Evolutionary conservation across 345 rosid species (phyloP).

Genomic region (Durio zibethinus): DNA sequence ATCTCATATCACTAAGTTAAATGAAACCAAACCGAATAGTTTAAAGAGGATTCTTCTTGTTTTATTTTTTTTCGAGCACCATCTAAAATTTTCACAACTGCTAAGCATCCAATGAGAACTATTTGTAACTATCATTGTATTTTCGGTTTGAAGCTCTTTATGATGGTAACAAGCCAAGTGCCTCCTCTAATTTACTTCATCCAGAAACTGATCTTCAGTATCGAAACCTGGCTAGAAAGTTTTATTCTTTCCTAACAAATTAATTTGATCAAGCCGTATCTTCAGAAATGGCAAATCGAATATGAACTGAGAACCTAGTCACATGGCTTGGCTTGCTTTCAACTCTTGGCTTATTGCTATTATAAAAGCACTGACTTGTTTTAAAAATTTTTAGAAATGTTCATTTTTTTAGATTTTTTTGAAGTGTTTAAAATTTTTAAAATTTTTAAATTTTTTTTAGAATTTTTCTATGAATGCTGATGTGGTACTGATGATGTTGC

Average conservation of each 20-base stretch:
- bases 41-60: not conserved
- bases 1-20: too few species aligned
- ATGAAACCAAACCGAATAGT: not conserved
- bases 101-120: conserved; percentile 24
- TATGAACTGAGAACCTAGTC: conserved; percentile 19
- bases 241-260: not conserved
- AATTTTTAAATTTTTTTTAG: too few species aligned
- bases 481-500: too few species aligned
- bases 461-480: too few species aligned
- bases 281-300: conserved; percentile 41
- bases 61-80: not conserved
- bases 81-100: not conserved
- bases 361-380: not conserved
- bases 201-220: conserved; percentile 1
- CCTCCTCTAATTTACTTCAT: not conserved
- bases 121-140: conserved; percentile 15
- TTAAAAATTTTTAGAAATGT: too few species aligned
- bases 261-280: conserved; percentile 35
- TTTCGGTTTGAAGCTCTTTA: not conserved
- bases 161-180: not conserved
- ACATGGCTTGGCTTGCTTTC: conserved; percentile 10
- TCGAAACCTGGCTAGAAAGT: not conserved
- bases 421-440: too few species aligned
- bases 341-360: not conserved
- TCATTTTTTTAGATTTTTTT: too few species aligned